Evolutionary conservation across 2,329 filamentous ascomycete species (phyloP), one percentile per base, ranked within the genome.

Genomic region (Xylariaceae sp.): DNA sequence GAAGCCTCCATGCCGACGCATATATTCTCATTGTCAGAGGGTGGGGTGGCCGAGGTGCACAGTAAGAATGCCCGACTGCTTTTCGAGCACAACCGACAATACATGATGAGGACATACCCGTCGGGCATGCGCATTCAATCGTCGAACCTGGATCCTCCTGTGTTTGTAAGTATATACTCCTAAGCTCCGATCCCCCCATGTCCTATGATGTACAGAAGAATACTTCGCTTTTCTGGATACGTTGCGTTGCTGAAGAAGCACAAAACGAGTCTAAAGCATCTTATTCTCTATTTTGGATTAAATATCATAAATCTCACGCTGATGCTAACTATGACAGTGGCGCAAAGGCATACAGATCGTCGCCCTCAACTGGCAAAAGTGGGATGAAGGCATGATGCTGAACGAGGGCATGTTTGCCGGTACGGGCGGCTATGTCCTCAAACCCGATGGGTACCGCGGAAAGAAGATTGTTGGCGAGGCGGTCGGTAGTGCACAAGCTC

Each of bases 321-420:
- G 51, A 60, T 35, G 13, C 16, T 6, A 15, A 29, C 13, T 2
- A 30, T 26, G 24, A 49, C 24, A 60, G 58, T 97, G 92, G 92
- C 82, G 91, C 26, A 87, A 90, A 60, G 92, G 92, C 11, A 87
- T 95, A 3, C 92, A 97, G 72, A 87, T 97, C 63, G 91, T 95
- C 1, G 92, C 92, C 0, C 77, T 97, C 56, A 97, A 97, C 73
- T 97, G 92, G 91, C 92, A 97, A 72, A 87, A 86, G 57, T 86
- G 89, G 71, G 92, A 97, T 66, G 88, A 91, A 63, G 92, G 91
- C 26, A 95, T 95, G 87, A 97, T 97, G 93, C 81, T 96, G 11
- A 97, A 97, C 67, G 87, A 94, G 67, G 92, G 85, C 63, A 94
- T 96, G 91, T 96, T 96, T 72, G 82, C 85, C 1, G 89, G 87